Percentiles rank a stretch among this genome's conserved stretches.
These are phyloP conservation scores for Colletotrichum graminicola DNA, from an alignment of 2,329 filamentous ascomycete species.

Conservation along the genomic window DNA sequence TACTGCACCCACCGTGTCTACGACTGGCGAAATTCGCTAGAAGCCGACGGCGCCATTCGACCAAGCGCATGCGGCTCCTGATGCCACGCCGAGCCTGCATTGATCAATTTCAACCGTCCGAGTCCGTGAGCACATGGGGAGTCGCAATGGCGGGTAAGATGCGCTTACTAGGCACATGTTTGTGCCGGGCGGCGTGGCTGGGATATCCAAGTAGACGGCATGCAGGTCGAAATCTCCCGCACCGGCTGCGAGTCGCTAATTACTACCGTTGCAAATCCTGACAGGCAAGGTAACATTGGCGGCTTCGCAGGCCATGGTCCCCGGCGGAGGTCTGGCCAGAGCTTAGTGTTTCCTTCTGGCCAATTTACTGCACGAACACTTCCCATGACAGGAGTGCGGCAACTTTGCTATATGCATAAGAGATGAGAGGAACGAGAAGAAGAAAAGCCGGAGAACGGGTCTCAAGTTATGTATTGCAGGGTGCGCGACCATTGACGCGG, in stretches of 20 bases:
- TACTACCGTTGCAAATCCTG: not conserved
- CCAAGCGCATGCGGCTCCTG: slow-evolving; percentile 26
- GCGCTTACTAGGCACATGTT: slow-evolving; percentile 34
- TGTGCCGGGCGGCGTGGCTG: slow-evolving; percentile 17
- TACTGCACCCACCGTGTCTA: not conserved
- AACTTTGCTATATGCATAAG: slow-evolving; percentile 22
- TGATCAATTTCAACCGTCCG: slow-evolving; percentile 9
- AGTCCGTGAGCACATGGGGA: slow-evolving; percentile 1
- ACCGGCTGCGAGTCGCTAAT: slow-evolving; percentile 27
- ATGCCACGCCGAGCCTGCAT: slow-evolving; percentile 18
- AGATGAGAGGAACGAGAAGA: slow-evolving; percentile 6
- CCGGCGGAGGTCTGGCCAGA: slow-evolving; percentile 19
- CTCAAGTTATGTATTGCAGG: slow-evolving; percentile 17
- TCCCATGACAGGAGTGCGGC: not conserved
- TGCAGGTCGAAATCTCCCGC: slow-evolving; percentile 39
- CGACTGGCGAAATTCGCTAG: slow-evolving; percentile 1
- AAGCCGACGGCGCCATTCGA: slow-evolving; percentile 12
- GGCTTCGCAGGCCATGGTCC: slow-evolving; percentile 4
- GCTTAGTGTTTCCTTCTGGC: slow-evolving; percentile 16
- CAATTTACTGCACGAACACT: slow-evolving; percentile 13
- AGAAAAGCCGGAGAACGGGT: slow-evolving; percentile 22
- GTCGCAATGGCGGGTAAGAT: slow-evolving; percentile 2
- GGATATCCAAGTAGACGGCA: slow-evolving; percentile 21
- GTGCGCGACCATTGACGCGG: slow-evolving; percentile 13
- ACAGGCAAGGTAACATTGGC: not conserved